These are phyloP conservation scores for Aspergillus carbonarius DNA, from an alignment of 2,329 filamentous ascomycete genomes.

Conservation along the genomic window DNA sequence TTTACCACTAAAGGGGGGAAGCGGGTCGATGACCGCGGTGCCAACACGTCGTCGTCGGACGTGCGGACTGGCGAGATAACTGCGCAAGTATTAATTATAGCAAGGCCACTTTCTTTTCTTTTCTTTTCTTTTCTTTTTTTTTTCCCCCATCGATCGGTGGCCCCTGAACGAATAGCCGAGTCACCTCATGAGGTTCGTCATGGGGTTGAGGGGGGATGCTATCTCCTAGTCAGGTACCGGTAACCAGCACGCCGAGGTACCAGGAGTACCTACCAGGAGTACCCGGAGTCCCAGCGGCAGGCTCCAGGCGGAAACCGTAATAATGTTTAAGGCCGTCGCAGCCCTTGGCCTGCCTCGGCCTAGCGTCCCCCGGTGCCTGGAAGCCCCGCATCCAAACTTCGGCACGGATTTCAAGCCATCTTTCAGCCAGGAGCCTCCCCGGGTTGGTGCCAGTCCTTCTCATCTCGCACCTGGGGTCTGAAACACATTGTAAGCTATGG, in stretches of 20 bases:
- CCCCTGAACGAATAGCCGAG: too few relatives aligned
- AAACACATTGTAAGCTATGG: background rate
- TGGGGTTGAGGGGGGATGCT: too few relatives aligned
- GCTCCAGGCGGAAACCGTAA: too few relatives aligned
- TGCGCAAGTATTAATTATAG: slow-evolving; percentile 21
- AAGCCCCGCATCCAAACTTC: slow-evolving; percentile 7
- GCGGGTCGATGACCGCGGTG: slow-evolving; percentile 22
- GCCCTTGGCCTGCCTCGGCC: background rate
- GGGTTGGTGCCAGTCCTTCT: background rate
- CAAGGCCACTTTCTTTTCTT: background rate
- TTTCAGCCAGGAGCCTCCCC: background rate
- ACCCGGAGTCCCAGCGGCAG: too few relatives aligned
- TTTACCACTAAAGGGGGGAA: slow-evolving; percentile 26
- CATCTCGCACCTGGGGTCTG: background rate
- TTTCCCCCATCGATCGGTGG: background rate
- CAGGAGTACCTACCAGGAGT: too few relatives aligned
- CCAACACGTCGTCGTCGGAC: slow-evolving; percentile 24
- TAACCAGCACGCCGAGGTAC: too few relatives aligned
- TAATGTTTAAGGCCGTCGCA: background rate
- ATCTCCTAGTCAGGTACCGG: too few relatives aligned
- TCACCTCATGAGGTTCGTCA: too few relatives aligned
- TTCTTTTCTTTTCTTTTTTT: background rate
- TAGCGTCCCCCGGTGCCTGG: slow-evolving; percentile 6
- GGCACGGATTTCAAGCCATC: background rate
- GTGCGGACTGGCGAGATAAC: slow-evolving; percentile 36